Evolutionary conservation across 306 rosid species (phyloP).

Genomic region (Parietaria judaica): DNA sequence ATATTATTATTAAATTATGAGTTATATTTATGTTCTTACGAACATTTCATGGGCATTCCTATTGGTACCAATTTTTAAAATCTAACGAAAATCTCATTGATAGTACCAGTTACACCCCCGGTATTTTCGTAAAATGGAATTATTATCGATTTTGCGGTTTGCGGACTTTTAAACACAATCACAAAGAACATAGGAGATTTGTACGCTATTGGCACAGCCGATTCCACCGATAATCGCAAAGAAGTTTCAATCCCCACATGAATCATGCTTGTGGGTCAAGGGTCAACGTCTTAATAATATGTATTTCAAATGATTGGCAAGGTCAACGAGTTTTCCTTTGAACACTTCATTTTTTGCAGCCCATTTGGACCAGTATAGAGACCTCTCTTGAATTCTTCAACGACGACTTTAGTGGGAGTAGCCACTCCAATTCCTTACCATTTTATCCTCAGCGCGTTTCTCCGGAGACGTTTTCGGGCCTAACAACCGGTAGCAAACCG

Average conservation of each 20-base stretch:
- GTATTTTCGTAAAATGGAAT: too few species aligned
- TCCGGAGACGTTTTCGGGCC: conserved; percentile 27
- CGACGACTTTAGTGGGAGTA: conserved; percentile 22
- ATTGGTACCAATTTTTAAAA: too few species aligned
- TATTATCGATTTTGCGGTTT: too few species aligned
- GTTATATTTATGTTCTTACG: too few species aligned
- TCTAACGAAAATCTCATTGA: too few species aligned
- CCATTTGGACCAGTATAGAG: conserved; percentile 77
- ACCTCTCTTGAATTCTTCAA: conserved; percentile 35
- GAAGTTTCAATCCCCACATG: too few species aligned
- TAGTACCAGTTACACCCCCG: too few species aligned
- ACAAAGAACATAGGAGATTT: not conserved
- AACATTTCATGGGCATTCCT: too few species aligned
- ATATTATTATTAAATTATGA: too few species aligned
- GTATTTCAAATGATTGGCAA: not conserved
- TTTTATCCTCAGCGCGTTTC: conserved; percentile 55
- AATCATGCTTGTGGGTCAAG: not conserved
- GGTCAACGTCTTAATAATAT: not conserved
- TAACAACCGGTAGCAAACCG: conserved; percentile 25
- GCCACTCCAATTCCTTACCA: conserved; percentile 21
- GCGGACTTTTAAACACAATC: not conserved
- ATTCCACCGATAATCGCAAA: too few species aligned
- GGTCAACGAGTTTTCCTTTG: not conserved
- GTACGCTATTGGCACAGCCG: too few species aligned
- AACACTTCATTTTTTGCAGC: conserved; percentile 34